These are phyloP conservation scores for Halophytophthora polymorphica DNA, from an alignment of 352 stramenopile genomes.

Conservation along the genomic window DNA sequence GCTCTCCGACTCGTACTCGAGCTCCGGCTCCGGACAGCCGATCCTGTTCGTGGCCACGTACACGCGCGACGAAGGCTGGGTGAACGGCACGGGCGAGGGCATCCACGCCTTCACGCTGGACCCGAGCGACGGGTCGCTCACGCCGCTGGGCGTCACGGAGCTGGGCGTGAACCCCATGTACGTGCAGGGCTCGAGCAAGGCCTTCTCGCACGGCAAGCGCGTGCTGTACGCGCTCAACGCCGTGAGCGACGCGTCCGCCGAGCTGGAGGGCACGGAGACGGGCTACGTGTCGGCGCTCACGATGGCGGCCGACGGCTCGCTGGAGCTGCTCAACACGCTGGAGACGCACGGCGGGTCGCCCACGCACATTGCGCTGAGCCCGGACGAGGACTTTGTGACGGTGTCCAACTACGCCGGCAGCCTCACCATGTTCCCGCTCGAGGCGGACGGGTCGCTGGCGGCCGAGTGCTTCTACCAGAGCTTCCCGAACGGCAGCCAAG, in stretches of 20 bases:
- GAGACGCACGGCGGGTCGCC: slow-evolving; percentile 43
- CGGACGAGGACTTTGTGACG: slow-evolving; percentile 47
- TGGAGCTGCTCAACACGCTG: slow-evolving; percentile 49
- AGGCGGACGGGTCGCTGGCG: slow-evolving; percentile 38
- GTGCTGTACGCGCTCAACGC: slow-evolving; percentile 62
- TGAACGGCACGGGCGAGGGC: slow-evolving; percentile 64
- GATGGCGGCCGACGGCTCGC: slow-evolving; percentile 23
- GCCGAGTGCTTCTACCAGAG: slow-evolving; percentile 33
- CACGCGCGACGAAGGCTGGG: slow-evolving; percentile 62
- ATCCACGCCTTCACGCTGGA: slow-evolving; percentile 60
- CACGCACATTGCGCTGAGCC: slow-evolving; percentile 50
- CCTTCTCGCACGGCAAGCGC: slow-evolving; percentile 22
- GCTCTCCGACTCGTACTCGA: neutral
- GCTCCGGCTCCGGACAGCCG: slow-evolving; percentile 5
- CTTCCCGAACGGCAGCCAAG: slow-evolving; percentile 35
- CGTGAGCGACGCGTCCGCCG: slow-evolving; percentile 28
- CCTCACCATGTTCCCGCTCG: slow-evolving; percentile 52
- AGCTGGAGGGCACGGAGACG: slow-evolving; percentile 26
- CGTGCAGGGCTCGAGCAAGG: slow-evolving; percentile 34
- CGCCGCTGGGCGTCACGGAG: slow-evolving; percentile 28
- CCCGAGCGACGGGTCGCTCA: slow-evolving; percentile 37
- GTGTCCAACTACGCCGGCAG: slow-evolving; percentile 68
- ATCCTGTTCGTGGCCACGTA: slow-evolving; percentile 59
- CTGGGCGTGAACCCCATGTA: slow-evolving; percentile 77
- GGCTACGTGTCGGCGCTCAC: slow-evolving; percentile 52